phyloP scores from a whole-genome alignment of 2,329 filamentous ascomycete genomes.

The Rhexocercosporidium sp. region DNA sequence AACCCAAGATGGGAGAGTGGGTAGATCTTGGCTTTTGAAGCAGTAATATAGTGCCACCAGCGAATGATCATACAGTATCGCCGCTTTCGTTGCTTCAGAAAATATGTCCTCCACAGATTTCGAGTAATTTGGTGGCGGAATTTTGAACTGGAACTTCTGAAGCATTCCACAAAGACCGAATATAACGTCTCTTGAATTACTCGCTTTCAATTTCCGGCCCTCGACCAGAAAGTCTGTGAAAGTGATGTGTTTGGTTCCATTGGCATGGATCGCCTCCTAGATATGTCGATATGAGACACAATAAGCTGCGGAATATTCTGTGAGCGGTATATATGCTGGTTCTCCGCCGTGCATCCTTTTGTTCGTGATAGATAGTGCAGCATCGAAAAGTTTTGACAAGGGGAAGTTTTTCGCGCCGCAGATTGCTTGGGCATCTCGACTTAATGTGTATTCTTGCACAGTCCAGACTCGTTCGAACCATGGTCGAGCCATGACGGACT shows the following conservation, averaged over 20 bases:
- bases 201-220: not conserved
- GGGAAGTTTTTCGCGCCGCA: not conserved
- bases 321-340: not conserved
- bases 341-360: not conserved
- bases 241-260: too few relatives aligned
- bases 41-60: not conserved
- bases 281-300: not conserved
- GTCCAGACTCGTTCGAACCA: slow-evolving; percentile 6
- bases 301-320: not conserved
- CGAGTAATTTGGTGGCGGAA: not conserved
- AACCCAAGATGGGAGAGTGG: not conserved
- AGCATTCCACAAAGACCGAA: slow-evolving; percentile 9
- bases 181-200: not conserved
- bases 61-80: not conserved
- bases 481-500: not conserved
- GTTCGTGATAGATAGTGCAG: not conserved
- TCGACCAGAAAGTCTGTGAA: not conserved
- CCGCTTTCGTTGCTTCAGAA: not conserved
- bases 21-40: too few relatives aligned
- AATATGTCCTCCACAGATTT: not conserved
- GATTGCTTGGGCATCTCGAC: not conserved
- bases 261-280: not conserved
- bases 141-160: not conserved
- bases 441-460: not conserved
- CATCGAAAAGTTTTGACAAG: not conserved